phyloP scores from a whole-genome alignment of 495 filamentous ascomycete genomes.

The Trichoderma parareesei region DNA sequence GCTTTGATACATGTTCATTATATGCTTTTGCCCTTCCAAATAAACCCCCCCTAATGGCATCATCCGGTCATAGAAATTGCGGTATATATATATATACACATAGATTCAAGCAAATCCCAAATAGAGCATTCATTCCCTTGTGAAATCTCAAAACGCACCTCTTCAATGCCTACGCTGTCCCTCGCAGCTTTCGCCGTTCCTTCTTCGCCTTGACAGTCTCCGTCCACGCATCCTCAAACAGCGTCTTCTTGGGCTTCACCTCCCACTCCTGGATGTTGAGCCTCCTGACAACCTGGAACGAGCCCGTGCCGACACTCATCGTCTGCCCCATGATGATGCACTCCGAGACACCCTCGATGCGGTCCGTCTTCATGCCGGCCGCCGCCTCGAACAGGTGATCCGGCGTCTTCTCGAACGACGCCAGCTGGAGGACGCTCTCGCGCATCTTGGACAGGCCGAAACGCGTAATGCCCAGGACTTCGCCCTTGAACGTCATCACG shows the following conservation, averaged over 20 bases:
- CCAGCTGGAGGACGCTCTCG: conserved; percentile 87
- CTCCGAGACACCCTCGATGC: conserved; percentile 87
- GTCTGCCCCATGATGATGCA: conserved; percentile 98
- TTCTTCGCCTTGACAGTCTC: neutral
- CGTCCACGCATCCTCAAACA: conserved; percentile 70
- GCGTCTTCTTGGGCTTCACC: conserved; percentile 52
- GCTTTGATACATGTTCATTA: too few relatives aligned
- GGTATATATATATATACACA: too few relatives aligned
- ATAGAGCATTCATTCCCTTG: too few relatives aligned
- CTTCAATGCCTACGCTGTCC: too few relatives aligned
- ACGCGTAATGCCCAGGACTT: conserved; percentile 93
- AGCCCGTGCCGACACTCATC: conserved; percentile 82
- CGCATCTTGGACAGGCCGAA: conserved; percentile 97
- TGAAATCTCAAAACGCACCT: too few relatives aligned
- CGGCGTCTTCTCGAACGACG: conserved; percentile 96
- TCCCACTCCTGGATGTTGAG: conserved; percentile 60
- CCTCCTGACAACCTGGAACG: conserved; percentile 75
- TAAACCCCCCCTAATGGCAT: too few relatives aligned
- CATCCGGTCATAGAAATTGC: too few relatives aligned
- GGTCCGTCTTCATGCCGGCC: conserved; percentile 76
- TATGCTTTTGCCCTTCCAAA: too few relatives aligned
- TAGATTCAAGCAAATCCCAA: too few relatives aligned
- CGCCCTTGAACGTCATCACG: conserved; percentile 98
- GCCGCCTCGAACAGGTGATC: conserved; percentile 97
- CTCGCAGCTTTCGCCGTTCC: neutral